Evolutionary conservation across 2,329 filamentous ascomycete species (phyloP), one percentile per base, ranked within the genome.

Genomic region (Neophaeococcomyces aloes): DNA sequence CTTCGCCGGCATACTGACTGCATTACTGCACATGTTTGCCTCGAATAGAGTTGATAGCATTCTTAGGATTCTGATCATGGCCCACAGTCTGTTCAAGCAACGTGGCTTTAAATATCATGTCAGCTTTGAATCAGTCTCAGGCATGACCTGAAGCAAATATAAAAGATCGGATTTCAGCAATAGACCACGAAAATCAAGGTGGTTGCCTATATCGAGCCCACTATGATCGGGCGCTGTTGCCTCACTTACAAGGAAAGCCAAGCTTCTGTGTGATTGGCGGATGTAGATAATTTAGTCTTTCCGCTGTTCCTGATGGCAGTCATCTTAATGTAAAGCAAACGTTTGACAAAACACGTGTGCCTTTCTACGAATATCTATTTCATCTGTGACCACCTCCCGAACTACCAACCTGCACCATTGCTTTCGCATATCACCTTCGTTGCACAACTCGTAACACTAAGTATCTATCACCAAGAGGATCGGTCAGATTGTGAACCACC

Each of bases 311-410:
- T 30, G 11, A 15, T 30, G 13, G 21, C 17, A 15, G 19, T 38
- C 35, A 38, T 25, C 18, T 15, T 25, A 10, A 38, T 19, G 18
- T 38, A 7, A 13, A 38, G 35, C 35, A 38, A 38, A 38, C 35
- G 25, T 15, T 19, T 5, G 15, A 35, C n/a, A 5, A 17, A 18
- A 15, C 17, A 18, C 19, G 7, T 27, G 23, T 27, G 23, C 5
- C 5, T 27, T 27, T n/a, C n/a, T n/a, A n/a, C n/a, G n/a, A n/a
- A n/a, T n/a, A n/a, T n/a, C n/a, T n/a, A n/a, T n/a, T n/a, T n/a
- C n/a, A n/a, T n/a, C n/a, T n/a, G n/a, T n/a, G n/a, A n/a, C n/a
- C n/a, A n/a, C n/a, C n/a, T n/a, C n/a, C n/a, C 29, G 29, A 30
- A 30, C 31, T 33, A n/a, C n/a, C 18, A 13, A 14, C 6, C 5